Percentiles rank a stretch among this genome's conserved stretches.
These are phyloP conservation scores for Fusarium bulbicola DNA, from an alignment of 2,329 filamentous ascomycete genomes.

Conservation along the genomic window DNA sequence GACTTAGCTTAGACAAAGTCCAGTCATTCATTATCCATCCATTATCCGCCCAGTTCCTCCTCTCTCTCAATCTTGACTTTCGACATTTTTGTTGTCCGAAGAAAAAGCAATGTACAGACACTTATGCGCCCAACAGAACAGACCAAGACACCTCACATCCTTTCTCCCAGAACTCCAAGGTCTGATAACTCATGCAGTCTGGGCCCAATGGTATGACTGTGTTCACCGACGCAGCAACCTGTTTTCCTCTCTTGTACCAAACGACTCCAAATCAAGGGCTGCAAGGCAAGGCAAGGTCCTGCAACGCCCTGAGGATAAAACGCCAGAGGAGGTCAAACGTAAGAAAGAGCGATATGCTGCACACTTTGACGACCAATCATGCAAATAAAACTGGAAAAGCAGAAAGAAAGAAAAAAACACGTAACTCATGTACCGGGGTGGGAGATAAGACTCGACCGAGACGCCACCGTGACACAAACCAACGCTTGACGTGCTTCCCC, in stretches of 20 bases:
- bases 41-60: neutral
- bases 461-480: constrained; percentile 26
- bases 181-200: constrained; percentile 23
- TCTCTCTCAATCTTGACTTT: constrained; percentile 1
- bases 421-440: constrained; percentile 1
- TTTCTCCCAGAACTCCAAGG: constrained; percentile 4
- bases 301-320: neutral
- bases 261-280: constrained; percentile 9
- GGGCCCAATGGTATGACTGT: neutral
- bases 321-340: constrained; percentile 20
- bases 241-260: constrained; percentile 2
- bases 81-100: constrained; percentile 17
- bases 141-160: neutral
- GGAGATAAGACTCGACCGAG: constrained; percentile 8
- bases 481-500: constrained; percentile 35
- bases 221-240: neutral
- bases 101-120: constrained; percentile 23
- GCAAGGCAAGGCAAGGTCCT: neutral
- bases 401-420: neutral
- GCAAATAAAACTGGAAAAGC: neutral
- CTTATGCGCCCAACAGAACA: constrained; percentile 9
- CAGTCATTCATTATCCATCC: neutral
- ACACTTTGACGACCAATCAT: constrained; percentile 18
- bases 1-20: neutral
- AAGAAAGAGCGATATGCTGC: neutral